Evolutionary conservation across 352 stramenopile genomes (phyloP).

Genomic region (Achlya hypogyna): DNA sequence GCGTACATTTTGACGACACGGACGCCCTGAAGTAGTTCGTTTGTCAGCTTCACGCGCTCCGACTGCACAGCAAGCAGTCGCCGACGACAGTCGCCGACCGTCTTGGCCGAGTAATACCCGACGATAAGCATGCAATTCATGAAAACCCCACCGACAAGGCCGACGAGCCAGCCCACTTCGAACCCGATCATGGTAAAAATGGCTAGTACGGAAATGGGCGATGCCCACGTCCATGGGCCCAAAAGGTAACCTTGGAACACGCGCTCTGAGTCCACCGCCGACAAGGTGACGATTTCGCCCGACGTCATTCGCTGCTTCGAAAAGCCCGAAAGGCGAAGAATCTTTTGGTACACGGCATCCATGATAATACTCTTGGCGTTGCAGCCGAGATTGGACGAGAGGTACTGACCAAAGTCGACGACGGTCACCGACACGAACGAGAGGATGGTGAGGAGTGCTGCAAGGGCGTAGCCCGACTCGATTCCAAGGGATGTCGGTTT

Average conservation of each 20-base stretch:
- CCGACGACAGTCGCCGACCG: conserved; percentile 22
- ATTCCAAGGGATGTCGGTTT: conserved; percentile 33
- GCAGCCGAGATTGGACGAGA: conserved; percentile 34
- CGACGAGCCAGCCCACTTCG: conserved; percentile 26
- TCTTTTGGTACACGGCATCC: conserved; percentile 53
- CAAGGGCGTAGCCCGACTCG: conserved; percentile 38
- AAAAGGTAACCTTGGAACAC: conserved; percentile 42
- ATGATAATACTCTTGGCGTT: conserved; percentile 50
- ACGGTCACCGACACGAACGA: conserved; percentile 37
- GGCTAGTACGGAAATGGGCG: conserved; percentile 33
- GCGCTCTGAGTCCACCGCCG: conserved; percentile 41
- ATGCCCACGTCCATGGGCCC: conserved; percentile 38
- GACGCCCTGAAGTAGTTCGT: conserved; percentile 88
- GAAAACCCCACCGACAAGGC: background rate
- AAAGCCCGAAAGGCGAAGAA: conserved; percentile 34
- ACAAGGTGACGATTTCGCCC: conserved; percentile 48
- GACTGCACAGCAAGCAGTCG: conserved; percentile 34
- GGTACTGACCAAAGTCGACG: conserved; percentile 42
- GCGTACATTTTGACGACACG: conserved; percentile 70
- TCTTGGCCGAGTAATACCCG: background rate
- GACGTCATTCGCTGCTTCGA: conserved; percentile 40
- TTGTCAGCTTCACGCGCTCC: conserved; percentile 88
- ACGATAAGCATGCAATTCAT: background rate
- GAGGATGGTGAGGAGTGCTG: conserved; percentile 27
- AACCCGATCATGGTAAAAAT: conserved; percentile 39